Conservation (phyloP, 108 stramenopile genomes). For the Cyclotella kingstonii region DNA sequence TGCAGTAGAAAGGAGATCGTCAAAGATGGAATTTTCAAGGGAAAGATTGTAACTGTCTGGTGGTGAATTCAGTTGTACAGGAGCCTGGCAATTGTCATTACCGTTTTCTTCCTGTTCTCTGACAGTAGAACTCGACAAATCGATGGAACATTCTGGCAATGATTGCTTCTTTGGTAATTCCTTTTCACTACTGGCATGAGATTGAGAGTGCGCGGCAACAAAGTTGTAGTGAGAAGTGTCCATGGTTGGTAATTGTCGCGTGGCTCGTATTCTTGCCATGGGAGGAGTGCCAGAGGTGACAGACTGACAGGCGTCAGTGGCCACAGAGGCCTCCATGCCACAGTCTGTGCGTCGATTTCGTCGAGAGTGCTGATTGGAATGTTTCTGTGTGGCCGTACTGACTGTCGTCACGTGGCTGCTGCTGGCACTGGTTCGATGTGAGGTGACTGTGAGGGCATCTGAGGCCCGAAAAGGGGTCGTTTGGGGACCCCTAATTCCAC, state of each 20-base stretch:
- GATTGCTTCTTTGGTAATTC: too few species aligned
- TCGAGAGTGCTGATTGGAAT: constrained; percentile 1
- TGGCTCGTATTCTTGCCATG: not conserved
- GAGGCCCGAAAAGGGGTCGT: not conserved
- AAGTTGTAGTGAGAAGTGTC: too few species aligned
- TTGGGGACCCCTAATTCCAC: not conserved
- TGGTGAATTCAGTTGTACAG: too few species aligned
- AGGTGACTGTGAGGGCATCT: not conserved
- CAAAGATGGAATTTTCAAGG: not conserved
- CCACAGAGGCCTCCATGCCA: not conserved
- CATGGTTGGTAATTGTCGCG: not conserved
- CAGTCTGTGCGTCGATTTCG: not conserved
- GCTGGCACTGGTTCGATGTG: not conserved
- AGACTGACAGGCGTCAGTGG: not conserved
- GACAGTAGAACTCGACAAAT: too few species aligned
- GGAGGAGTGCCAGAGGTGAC: not conserved
- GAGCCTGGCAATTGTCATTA: not conserved
- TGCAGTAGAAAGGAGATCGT: not conserved
- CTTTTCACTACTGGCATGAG: too few species aligned
- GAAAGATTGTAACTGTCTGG: not conserved
- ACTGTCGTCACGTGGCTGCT: not conserved
- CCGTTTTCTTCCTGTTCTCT: not conserved
- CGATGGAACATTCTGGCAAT: too few species aligned
- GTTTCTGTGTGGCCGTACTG: constrained; percentile 3
- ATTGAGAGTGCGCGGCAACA: too few species aligned